These are phyloP conservation scores for Articulospora tetracladia DNA, from an alignment of 495 filamentous ascomycete genomes.

Conservation along the genomic window DNA sequence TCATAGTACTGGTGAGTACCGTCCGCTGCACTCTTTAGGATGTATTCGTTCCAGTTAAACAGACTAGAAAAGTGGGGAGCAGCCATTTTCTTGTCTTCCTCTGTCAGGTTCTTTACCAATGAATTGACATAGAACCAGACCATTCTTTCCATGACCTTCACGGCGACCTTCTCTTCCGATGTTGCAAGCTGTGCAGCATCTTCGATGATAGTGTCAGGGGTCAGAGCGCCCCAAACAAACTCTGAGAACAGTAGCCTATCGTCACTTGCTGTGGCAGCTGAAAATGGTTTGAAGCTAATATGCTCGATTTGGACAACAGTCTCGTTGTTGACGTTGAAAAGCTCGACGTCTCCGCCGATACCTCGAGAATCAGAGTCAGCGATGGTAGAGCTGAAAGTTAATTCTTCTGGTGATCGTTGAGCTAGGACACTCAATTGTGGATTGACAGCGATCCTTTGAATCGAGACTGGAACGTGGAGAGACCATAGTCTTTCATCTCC, in stretches of 20 bases:
- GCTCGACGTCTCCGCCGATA: neutral
- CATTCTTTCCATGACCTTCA: neutral
- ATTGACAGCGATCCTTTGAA: constrained; percentile 28
- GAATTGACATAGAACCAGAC: neutral
- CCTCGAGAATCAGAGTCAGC: neutral
- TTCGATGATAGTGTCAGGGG: neutral
- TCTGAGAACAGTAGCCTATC: constrained; percentile 11
- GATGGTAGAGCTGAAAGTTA: no score
- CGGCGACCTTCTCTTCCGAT: neutral
- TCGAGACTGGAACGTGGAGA: constrained; percentile 30
- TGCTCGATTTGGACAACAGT: neutral
- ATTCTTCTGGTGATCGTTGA: no score
- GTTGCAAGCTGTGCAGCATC: neutral
- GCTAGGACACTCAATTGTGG: no score
- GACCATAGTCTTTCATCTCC: constrained; percentile 29
- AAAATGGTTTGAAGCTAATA: neutral
- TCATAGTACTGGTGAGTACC: neutral
- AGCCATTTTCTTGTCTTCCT: neutral
- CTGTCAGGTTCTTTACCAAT: neutral
- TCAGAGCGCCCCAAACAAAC: neutral
- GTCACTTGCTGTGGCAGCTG: constrained; percentile 2
- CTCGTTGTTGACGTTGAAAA: neutral
- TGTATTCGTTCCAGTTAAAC: constrained; percentile 18
- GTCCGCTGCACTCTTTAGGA: neutral
- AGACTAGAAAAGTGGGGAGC: neutral